phyloP scores from a whole-genome alignment of 202 grass and related monocot species.

The Panicum virgatum region DNA sequence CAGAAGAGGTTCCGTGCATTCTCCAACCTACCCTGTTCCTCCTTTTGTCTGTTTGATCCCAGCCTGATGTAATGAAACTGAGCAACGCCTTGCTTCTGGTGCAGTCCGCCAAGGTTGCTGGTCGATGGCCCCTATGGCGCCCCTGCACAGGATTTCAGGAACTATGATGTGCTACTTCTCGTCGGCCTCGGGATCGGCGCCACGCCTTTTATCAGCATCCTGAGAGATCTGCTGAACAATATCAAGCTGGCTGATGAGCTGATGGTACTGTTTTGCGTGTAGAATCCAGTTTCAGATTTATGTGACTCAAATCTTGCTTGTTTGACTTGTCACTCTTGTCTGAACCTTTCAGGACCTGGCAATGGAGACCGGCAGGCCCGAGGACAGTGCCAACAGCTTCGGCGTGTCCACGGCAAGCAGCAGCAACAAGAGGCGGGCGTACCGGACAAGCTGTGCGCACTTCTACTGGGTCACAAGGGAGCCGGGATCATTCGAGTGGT shows the following conservation, averaged over 20 bases:
- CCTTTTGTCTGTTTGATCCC: not conserved
- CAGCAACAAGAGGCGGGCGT: conserved; percentile 68
- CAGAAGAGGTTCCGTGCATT: conserved; percentile 57
- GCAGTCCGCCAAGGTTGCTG: conserved; percentile 79
- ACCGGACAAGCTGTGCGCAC: conserved; percentile 75
- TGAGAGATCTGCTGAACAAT: conserved; percentile 92
- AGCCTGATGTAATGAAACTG: conserved; percentile 23
- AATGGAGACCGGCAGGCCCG: conserved; percentile 86
- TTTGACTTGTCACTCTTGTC: not conserved
- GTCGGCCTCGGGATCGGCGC: conserved; percentile 90
- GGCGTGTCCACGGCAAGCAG: conserved; percentile 57
- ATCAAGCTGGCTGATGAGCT: conserved; percentile 92
- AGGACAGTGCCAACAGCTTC: conserved; percentile 71
- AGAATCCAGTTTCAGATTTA: conserved; percentile 2
- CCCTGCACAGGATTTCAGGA: conserved; percentile 88
- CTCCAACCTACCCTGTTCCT: not conserved
- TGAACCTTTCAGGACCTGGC: conserved; percentile 65
- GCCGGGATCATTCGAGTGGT: conserved; percentile 95
- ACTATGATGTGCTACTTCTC: conserved; percentile 90
- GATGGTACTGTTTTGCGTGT: conserved; percentile 54
- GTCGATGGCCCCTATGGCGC: conserved; percentile 91
- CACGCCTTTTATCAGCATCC: conserved; percentile 94
- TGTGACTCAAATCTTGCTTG: not conserved
- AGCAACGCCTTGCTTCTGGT: conserved; percentile 17
- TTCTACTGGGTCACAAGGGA: conserved; percentile 99